phyloP scores from a whole-genome alignment of 2,329 filamentous ascomycete species.

The Dryadomyces sulphureus region DNA sequence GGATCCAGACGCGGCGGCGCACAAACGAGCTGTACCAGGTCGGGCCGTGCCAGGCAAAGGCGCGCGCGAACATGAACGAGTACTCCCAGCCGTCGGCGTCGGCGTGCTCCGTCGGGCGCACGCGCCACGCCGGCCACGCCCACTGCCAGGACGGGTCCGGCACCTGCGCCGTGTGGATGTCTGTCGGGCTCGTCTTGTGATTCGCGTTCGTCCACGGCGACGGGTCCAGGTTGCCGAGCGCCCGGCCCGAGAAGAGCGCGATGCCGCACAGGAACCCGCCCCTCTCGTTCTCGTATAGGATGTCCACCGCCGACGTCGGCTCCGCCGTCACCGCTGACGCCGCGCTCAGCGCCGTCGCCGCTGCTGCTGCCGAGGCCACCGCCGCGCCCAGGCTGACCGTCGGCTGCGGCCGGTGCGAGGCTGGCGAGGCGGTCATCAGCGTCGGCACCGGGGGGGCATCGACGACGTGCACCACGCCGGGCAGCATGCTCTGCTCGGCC shows the following conservation, averaged over 20 bases:
- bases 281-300: slow-evolving; percentile 91
- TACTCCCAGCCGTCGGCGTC: slow-evolving; percentile 96
- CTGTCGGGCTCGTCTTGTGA: slow-evolving; percentile 44
- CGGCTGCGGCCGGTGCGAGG: background rate
- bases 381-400: background rate
- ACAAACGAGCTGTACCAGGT: slow-evolving; percentile 94
- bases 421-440: background rate
- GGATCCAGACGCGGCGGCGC: slow-evolving; percentile 74
- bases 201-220: slow-evolving; percentile 68
- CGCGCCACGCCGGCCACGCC: slow-evolving; percentile 53
- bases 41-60: slow-evolving; percentile 74
- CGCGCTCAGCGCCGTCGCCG: background rate
- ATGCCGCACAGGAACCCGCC: slow-evolving; percentile 81
- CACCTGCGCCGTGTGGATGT: slow-evolving; percentile 75
- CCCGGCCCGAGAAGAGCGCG: slow-evolving; percentile 75
- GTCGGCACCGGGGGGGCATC: background rate
- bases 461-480: too few species aligned
- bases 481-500: background rate
- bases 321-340: background rate
- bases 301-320: slow-evolving; percentile 51
- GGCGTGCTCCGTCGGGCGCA: slow-evolving; percentile 52
- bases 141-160: slow-evolving; percentile 94
- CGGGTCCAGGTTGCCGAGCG: slow-evolving; percentile 75
- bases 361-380: background rate
- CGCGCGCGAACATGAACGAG: slow-evolving; percentile 67